Base-by-base conservation (phyloP, 495 filamentous ascomycete species). In the Emericellopsis terricola region DNA sequence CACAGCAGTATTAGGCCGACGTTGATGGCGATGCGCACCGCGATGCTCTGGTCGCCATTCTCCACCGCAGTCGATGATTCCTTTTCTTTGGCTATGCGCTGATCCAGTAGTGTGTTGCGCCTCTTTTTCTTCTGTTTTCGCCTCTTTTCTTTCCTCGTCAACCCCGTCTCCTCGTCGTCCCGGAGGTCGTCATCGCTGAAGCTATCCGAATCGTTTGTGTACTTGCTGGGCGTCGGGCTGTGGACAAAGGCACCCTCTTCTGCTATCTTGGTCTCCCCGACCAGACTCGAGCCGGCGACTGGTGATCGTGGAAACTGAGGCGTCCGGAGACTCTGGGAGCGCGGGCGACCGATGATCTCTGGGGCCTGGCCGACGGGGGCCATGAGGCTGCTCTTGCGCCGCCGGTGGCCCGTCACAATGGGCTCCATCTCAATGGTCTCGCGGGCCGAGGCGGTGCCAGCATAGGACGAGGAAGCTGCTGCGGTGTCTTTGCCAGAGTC, bases 101-200 rank as follows among this genome's bases (percentile, higher is more conserved):
- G 77, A 57, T 87, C 81, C 37, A 87, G 50, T 46, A 65, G 62
- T 11, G 71, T 75, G 50, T 80, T 78, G 40, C 71, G 65, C 50
- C 64, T 57, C 49, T 72, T 64, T 50, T 75, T 69, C 37, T 68
- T 60, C 39, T 66, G 68, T 42, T 80, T 68, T 44, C 73, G 69
- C 41, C 68, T 65, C 49, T 64, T 69, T 42, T 87, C 78, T 38
- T 64, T 68, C 38, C 64, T 65, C 24, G 82, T 92, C 41, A 94
- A 60, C 8, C 82, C 85, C 0, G 81, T 77, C 60, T 92, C 85
- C 53, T 91, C 85, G 49, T 94, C 85, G 53, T 87, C 81, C 37
- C 78, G 73, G n/a, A 77, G 51, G 29, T 73, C 76, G 38, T 87
- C 78, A 39, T 81, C 75, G 2, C 70, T 69, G 23, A 60, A 30